These are phyloP conservation scores for Comarum palustre DNA, from an alignment of 306 rosid genomes.

Conservation along the genomic window DNA sequence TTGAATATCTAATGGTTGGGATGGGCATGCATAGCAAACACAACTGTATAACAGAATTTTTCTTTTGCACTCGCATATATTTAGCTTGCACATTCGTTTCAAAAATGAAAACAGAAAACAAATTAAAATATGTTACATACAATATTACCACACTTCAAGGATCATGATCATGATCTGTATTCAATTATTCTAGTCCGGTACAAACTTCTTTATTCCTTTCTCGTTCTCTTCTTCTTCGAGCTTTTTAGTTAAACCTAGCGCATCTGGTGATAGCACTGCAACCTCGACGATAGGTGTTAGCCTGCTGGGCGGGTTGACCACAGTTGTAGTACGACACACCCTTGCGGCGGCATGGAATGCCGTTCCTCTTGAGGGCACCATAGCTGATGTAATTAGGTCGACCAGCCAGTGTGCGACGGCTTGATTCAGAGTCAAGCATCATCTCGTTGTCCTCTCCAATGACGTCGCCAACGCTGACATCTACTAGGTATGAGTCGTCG, in stretches of 20 bases:
- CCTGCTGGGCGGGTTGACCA: conserved; percentile 15
- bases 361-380: conserved; percentile 28
- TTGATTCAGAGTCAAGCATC: conserved; percentile 31
- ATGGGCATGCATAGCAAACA: too few species aligned
- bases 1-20: too few species aligned
- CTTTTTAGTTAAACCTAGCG: conserved; percentile 28
- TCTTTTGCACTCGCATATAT: neutral
- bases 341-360: conserved; percentile 40
- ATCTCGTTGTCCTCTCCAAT: conserved; percentile 43
- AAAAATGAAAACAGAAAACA: neutral
- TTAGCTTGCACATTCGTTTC: neutral
- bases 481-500: neutral
- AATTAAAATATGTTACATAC: neutral
- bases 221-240: neutral
- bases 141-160: neutral
- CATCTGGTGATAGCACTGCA: conserved; percentile 45
- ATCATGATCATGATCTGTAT: neutral
- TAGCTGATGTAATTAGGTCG: conserved; percentile 29
- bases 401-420: conserved; percentile 15
- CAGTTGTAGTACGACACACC: conserved; percentile 58
- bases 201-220: neutral
- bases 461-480: conserved; percentile 7
- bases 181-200: neutral
- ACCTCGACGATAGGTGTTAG: conserved; percentile 48
- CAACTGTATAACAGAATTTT: too few species aligned